Base-by-base conservation (phyloP, 306 rosid species). In the Lotus japonicus region DNA sequence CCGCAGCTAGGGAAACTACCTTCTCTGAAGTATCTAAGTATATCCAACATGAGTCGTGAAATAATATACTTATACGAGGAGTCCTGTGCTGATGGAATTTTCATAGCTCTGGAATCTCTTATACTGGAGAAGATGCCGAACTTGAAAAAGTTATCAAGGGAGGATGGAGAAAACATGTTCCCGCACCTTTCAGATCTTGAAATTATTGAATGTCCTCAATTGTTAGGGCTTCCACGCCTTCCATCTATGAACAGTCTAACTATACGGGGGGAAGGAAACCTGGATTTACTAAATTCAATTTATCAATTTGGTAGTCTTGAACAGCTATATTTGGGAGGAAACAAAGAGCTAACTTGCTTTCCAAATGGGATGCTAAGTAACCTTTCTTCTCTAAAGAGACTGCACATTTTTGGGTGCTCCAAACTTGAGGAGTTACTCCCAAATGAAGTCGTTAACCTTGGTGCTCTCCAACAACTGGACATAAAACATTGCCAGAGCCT, bases 341-440 rank as follows among this genome's bases (percentile, higher is more conserved):
- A 45, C 36, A 2, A 21, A 11, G 71, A 52, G 17, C 12, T 67
- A 12, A 49, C 63, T 15, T 38, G 39, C 8, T 66, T 75, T 15
- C 79, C 74, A 8, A 13, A 33, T 66, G 71, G 71, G 33, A 78
- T 66, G 75, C 39, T 67, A 31, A 18, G 48, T 58, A 42, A 67
- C 51, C 74, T 71, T 16, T 10, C 6, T 51, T 71, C 58, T 18
- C 74, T 78, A 4, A 51, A 72, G 66, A 8, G 1, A 9, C 3
- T 78, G 10, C 15, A 6, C 3, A 23, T 77, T 58, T 0, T 0
- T 14, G 0, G 0, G 4, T 8, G 7, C 8, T 2, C 31, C 50
- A 57, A 48, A 48, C 77, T 71, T 50, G 43, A 70, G 38, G 14
- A 8, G 31, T 3, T 26, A 8, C 62, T 70, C 10, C 63, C 72